phyloP scores from a whole-genome alignment of 2,329 filamentous ascomycete species.

The Raffaelea deltoideospora region DNA sequence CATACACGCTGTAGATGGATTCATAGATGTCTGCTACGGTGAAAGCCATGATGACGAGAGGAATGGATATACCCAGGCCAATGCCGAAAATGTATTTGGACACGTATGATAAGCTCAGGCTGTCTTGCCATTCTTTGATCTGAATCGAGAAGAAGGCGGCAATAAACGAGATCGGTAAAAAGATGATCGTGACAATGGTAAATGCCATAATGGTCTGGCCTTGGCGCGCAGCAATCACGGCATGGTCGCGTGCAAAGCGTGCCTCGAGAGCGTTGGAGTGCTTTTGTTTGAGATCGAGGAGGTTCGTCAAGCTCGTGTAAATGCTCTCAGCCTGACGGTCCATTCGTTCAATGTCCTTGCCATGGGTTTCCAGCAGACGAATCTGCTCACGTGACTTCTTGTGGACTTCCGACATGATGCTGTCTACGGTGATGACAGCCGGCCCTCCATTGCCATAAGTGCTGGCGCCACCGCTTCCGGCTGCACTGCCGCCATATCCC shows the following conservation, averaged over 20 bases:
- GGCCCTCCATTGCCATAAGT: not conserved
- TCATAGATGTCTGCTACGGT: slow-evolving; percentile 19
- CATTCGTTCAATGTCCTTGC: slow-evolving; percentile 48
- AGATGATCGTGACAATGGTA: slow-evolving; percentile 29
- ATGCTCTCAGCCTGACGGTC: slow-evolving; percentile 45
- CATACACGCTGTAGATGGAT: slow-evolving; percentile 5
- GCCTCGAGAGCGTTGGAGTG: slow-evolving; percentile 54
- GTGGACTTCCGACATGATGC: slow-evolving; percentile 24
- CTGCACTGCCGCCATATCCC: not conserved
- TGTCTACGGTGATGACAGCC: slow-evolving; percentile 1
- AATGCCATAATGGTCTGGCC: slow-evolving; percentile 29
- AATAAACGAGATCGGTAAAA: slow-evolving; percentile 28
- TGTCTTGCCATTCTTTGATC: slow-evolving; percentile 27
- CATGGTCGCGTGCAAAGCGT: slow-evolving; percentile 44
- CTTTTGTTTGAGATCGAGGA: slow-evolving; percentile 55
- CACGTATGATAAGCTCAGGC: slow-evolving; percentile 13
- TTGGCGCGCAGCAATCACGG: slow-evolving; percentile 39
- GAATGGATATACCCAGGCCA: slow-evolving; percentile 23
- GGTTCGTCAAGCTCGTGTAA: slow-evolving; percentile 42
- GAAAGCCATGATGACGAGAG: slow-evolving; percentile 22
- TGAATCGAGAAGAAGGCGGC: slow-evolving; percentile 28
- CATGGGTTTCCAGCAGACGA: slow-evolving; percentile 39
- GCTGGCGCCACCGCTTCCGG: not conserved
- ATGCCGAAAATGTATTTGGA: slow-evolving; percentile 19
- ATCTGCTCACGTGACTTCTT: slow-evolving; percentile 41